Evolutionary conservation across 1,284 basidiomycete genomes (phyloP), one percentile per base, ranked within the genome.

Genomic region (Boletus albobrunnescens): DNA sequence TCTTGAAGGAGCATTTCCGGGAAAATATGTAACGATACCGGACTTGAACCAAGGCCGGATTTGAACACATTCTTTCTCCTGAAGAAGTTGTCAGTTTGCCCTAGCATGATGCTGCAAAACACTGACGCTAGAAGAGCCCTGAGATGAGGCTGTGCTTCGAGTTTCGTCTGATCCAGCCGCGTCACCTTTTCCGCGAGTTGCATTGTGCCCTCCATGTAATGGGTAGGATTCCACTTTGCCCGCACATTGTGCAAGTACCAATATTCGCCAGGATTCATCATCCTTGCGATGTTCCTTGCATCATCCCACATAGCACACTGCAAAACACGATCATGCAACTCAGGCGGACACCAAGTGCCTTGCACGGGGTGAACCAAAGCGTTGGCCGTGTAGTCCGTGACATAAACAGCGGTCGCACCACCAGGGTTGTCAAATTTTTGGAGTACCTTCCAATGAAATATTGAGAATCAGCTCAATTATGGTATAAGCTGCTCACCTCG

Each of bases 321-420:
- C 13, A 87, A 56, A 12, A 79, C 72, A 20, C 61, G 61, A 13
- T 73, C 67, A 4, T 62, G 62, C 28, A 84, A 61, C 36, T 65
- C 64, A 1, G 65, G 56, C 8, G 75, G 70, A 56, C 77, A 82
- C 77, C 76, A 81, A 33, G 65, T 49, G 4, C 68, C 65, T 41
- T 71, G 60, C 19, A 69, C 52, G 13, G 64, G 55, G 8, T 52
- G 52, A 22, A 70, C 55, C 4, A 54, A 53, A 3, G 61, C 28
- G 44, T 79, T 79, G 27, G 56, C 50, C 2, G 84, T 84, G 56
- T 83, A 86, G 54, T 87, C 84, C 3, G 84, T 87, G 41, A 83
- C 80, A 59, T 78, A 84, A n/a, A 87, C 48, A 35, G 61, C 73
- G 51, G 74, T 73, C 3, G 75, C 63, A 4, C 55, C 58, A 41